Conservation (phyloP, 768 basidiomycete species). For the Leccinum variicolor region DNA sequence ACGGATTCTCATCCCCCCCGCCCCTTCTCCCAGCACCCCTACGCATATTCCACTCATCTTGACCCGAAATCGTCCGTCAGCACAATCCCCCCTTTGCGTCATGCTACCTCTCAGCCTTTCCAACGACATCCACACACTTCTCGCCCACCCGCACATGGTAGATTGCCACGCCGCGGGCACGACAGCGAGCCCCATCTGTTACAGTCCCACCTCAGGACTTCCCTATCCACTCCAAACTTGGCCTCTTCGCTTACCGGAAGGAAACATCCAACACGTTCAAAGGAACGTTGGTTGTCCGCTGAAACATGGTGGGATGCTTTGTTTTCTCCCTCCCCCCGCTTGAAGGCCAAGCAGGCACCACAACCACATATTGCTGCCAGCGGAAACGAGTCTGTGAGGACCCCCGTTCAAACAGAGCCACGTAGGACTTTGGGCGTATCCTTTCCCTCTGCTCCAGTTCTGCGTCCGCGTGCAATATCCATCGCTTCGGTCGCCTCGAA, state of each 20-base stretch:
- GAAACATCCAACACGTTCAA: conserved; percentile 28
- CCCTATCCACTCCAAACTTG: conserved; percentile 67
- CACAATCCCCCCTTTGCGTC: conserved; percentile 12
- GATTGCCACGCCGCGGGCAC: conserved; percentile 5
- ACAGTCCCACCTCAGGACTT: conserved; percentile 41
- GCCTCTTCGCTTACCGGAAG: conserved; percentile 26
- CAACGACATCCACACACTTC: conserved; percentile 14
- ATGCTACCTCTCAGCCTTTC: conserved; percentile 24
- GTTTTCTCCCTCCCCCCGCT: conserved; percentile 70
- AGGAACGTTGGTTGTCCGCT: conserved; percentile 66
- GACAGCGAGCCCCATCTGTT: not conserved
- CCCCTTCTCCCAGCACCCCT: conserved; percentile 44
- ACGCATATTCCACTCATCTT: conserved; percentile 41
- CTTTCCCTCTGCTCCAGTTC: conserved; percentile 7
- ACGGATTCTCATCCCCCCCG: conserved; percentile 4
- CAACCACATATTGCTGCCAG: conserved; percentile 15
- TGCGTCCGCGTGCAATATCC: conserved; percentile 24
- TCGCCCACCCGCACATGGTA: not conserved
- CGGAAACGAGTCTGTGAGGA: conserved; percentile 45
- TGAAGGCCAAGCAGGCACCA: conserved; percentile 46
- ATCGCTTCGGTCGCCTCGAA: not conserved
- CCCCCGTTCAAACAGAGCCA: conserved; percentile 33
- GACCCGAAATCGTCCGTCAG: conserved; percentile 3
- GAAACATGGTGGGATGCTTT: conserved; percentile 84
- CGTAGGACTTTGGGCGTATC: not conserved